These are phyloP conservation scores for Trifolium subterraneum DNA, from an alignment of 306 rosid genomes.

Conservation along the genomic window DNA sequence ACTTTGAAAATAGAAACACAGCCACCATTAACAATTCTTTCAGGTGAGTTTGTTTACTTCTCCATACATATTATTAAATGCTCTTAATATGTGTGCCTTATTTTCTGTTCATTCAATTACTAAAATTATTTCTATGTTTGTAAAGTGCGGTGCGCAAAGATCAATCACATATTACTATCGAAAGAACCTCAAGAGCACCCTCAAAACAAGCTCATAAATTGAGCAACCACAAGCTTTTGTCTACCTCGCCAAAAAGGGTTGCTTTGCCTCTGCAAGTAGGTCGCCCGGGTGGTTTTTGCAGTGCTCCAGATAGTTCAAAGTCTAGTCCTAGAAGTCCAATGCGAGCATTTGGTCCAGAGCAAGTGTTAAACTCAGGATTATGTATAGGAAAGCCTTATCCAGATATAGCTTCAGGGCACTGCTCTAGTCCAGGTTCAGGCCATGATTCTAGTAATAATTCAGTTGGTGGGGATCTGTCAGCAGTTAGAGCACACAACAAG, in stretches of 20 bases:
- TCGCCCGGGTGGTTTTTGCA: conserved; percentile 64
- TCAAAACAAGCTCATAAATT: conserved; percentile 56
- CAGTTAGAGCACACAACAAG: conserved; percentile 62
- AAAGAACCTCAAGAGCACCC: conserved; percentile 52
- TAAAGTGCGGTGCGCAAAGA: conserved; percentile 62
- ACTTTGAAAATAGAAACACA: conserved; percentile 61
- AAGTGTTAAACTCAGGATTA: conserved; percentile 56
- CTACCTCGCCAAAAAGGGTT: conserved; percentile 62
- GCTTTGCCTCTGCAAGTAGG: conserved; percentile 68
- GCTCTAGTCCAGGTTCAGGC: conserved; percentile 81
- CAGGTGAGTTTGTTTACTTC: conserved; percentile 56
- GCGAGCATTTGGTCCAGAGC: conserved; percentile 69
- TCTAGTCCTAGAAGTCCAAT: conserved; percentile 84
- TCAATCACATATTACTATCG: conserved; percentile 46
- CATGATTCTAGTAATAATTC: conserved; percentile 82
- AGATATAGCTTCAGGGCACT: conserved; percentile 69
- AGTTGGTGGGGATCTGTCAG: conserved; percentile 70
- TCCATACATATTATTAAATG: conserved; percentile 17
- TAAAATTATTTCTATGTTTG: conserved; percentile 37
- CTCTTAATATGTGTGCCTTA: conserved; percentile 20
- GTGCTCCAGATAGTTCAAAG: conserved; percentile 81
- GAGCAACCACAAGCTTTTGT: conserved; percentile 48
- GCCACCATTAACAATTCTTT: conserved; percentile 55
- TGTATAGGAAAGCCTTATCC: conserved; percentile 65
- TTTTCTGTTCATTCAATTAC: conserved; percentile 48